Evolutionary conservation across 257 asterid genomes (phyloP).

Genomic region (Nemophila menziesii): DNA sequence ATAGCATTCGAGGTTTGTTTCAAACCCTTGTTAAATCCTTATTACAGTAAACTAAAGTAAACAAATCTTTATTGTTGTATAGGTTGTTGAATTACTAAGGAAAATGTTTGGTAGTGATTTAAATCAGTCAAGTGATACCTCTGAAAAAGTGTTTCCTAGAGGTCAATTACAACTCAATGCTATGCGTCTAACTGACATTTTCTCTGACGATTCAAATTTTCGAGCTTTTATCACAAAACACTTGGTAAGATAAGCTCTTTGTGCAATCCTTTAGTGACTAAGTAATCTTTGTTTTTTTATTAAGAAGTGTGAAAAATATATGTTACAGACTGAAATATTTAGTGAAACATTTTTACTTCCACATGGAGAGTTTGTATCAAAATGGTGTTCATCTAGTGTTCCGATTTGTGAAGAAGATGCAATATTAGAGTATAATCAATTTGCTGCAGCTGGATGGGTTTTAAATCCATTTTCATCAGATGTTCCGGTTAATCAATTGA

Average conservation of each 20-base stretch:
- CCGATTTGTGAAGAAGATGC: conserved; percentile 76
- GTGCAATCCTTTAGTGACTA: background rate
- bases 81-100: conserved; percentile 88
- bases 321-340: conserved; percentile 78
- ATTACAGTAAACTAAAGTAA: background rate
- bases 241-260: conserved; percentile 48
- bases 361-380: conserved; percentile 73
- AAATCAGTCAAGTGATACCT: conserved; percentile 26
- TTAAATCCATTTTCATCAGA: conserved; percentile 21
- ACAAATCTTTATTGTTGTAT: conserved; percentile 4
- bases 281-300: conserved; percentile 7
- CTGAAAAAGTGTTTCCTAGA: conserved; percentile 47
- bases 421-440: conserved; percentile 56
- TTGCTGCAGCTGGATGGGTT: conserved; percentile 30
- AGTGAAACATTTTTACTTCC: conserved; percentile 57
- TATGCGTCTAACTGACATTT: conserved; percentile 84
- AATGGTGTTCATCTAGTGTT: conserved; percentile 90
- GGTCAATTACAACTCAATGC: conserved; percentile 93
- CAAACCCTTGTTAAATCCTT: background rate
- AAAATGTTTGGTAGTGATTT: conserved; percentile 54
- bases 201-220: conserved; percentile 95
- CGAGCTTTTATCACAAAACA: conserved; percentile 59
- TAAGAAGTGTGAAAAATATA: conserved; percentile 12
- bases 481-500: conserved; percentile 9
- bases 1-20: conserved; percentile 65